Percentiles rank a stretch among this genome's conserved stretches.
Evolutionary conservation across 2,329 filamentous ascomycete genomes (phyloP).

Genomic region (Colletotrichum simmondsii): DNA sequence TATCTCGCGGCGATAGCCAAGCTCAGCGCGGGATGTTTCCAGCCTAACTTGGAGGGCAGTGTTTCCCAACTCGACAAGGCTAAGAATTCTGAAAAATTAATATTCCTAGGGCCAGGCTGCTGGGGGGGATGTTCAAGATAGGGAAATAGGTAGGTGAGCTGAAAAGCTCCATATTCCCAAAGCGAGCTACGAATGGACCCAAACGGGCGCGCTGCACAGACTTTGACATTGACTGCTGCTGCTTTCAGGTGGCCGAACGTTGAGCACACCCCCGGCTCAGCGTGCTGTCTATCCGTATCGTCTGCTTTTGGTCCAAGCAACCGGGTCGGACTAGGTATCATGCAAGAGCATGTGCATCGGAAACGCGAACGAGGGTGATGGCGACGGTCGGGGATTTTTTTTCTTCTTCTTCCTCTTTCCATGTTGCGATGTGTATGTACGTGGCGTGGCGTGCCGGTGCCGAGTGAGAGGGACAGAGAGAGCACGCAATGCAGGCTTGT

Average conservation of each 20-base stretch:
- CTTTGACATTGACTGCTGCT: background rate
- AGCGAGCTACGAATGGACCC: background rate
- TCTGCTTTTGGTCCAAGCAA: slow-evolving; percentile 10
- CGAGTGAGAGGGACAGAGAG: background rate
- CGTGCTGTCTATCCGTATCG: background rate
- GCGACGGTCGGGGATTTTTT: slow-evolving; percentile 5
- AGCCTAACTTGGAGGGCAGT: background rate
- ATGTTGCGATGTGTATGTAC: background rate
- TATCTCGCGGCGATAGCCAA: slow-evolving; percentile 10
- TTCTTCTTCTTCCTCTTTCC: background rate
- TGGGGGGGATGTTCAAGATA: slow-evolving; percentile 20
- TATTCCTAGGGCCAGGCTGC: slow-evolving; percentile 10
- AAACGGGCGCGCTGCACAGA: background rate
- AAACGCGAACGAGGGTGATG: background rate
- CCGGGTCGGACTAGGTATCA: slow-evolving; percentile 12
- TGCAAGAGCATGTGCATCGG: slow-evolving; percentile 16
- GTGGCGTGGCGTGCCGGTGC: background rate
- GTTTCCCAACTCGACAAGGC: background rate
- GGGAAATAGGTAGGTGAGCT: background rate
- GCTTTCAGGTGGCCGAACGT: slow-evolving; percentile 12
- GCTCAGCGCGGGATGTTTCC: background rate
- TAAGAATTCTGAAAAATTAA: background rate
- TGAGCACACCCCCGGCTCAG: background rate
- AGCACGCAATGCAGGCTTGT: background rate
- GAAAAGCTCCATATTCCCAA: background rate